Evolutionary conservation across 257 asterid species (phyloP).

Genomic region (Misopates orontium): DNA sequence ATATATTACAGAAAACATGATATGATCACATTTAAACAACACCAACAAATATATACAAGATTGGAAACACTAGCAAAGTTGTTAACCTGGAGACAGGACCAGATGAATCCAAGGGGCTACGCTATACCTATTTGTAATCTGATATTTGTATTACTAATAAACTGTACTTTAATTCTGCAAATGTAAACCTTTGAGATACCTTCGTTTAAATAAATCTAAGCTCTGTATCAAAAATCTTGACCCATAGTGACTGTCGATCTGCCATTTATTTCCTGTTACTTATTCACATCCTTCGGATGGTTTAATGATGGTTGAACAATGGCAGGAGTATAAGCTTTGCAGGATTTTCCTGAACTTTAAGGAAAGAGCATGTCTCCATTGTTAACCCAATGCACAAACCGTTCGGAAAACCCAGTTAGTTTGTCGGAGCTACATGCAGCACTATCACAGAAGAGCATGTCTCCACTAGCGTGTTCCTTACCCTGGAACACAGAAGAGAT

Average conservation of each 20-base stretch:
- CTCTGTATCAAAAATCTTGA: conserved; percentile 41
- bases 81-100: no score
- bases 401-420: conserved; percentile 50
- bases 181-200: no score
- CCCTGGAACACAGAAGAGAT: conserved; percentile 35
- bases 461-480: conserved; percentile 42
- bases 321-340: conserved; percentile 22
- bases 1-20: no score
- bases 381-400: conserved; percentile 69
- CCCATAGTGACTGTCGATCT: neutral
- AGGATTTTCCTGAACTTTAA: conserved; percentile 30
- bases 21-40: no score
- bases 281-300: conserved; percentile 70
- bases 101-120: no score
- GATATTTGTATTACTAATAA: no score
- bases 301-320: conserved; percentile 26
- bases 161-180: no score
- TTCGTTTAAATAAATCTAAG: conserved; percentile 23
- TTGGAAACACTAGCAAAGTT: no score
- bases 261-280: conserved; percentile 28
- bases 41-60: no score
- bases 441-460: conserved; percentile 31
- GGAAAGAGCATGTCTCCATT: conserved; percentile 54
- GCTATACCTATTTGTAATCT: no score
- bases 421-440: conserved; percentile 32